Base-by-base conservation (phyloP, 495 filamentous ascomycete species). In the Rhypophila decipiens region DNA sequence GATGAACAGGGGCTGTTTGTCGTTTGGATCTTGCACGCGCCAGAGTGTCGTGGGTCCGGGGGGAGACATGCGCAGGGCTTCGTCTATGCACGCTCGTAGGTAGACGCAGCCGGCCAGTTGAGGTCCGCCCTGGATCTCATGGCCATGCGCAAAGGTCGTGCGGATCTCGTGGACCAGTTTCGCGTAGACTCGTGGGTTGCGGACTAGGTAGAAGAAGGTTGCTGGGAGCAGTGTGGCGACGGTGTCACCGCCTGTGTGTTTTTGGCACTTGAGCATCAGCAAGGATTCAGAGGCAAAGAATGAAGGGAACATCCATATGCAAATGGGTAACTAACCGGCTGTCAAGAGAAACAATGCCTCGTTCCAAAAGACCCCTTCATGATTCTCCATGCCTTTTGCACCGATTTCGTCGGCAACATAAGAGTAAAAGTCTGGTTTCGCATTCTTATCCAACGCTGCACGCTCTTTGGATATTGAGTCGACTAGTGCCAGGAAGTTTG, bases 41-140 rank as follows among this genome's bases (percentile, higher is more conserved):
- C 75, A 73, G 1, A 83, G 55, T 1, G 65, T 56, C n/a, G 64
- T 69, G 5, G 62, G 50, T 0, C 78, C 72, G 2, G 79, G 63
- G 13, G 82, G 81, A 2, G 71, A 68, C 46, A 85, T 60, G 24
- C 83, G 72, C 59, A 85, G 59, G 4, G 74, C 55, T 49, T 85
- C 83, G 48, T 84, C 78, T 44, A 85, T 74, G 56, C 74, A 68
- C 5, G 67, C 68, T n/a, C 63, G 65, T 7, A 65, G 58, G 44
- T 76, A 72, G 58, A 70, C 67, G 21, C 76, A 59, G 2, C 74
- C 71, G 17, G 70, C 61, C 0, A 83, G 65, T 36, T 74, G 75
- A 5, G 56, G 65, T 1, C 52, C 55, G 17, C 20, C 19, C 7
- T 23, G 22, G 39, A 79, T 73, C 1, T 70, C 64, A 19, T 67